Conservation (phyloP, 306 rosid genomes). For the Vigna mungo region DNA sequence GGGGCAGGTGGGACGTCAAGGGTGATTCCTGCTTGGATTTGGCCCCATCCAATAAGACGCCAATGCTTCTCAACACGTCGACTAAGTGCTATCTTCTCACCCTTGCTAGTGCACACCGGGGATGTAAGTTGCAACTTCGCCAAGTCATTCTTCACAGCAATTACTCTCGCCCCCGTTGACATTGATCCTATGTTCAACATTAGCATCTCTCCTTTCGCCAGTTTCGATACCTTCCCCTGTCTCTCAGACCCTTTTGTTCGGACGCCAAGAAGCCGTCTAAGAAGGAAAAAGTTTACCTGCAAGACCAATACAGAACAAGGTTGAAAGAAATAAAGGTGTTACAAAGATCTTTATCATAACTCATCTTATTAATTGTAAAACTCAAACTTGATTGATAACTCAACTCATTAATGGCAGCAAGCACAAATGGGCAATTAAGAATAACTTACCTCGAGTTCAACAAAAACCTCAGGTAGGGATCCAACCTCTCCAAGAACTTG, state of each 20-base stretch:
- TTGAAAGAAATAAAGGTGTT: background rate
- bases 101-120: slow-evolving; percentile 95
- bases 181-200: slow-evolving; percentile 98
- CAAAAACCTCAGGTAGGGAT: slow-evolving; percentile 86
- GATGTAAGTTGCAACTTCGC: slow-evolving; percentile 91
- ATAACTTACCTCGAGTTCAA: slow-evolving; percentile 85
- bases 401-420: background rate
- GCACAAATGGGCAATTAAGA: slow-evolving; percentile 23
- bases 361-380: background rate
- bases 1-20: slow-evolving; percentile 76
- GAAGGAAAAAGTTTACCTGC: slow-evolving; percentile 94
- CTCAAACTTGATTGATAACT: background rate
- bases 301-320: slow-evolving; percentile 34
- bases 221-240: slow-evolving; percentile 92
- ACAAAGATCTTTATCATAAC: background rate
- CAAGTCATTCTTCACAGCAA: slow-evolving; percentile 87
- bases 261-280: slow-evolving; percentile 89
- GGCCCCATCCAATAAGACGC: slow-evolving; percentile 98
- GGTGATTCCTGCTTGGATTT: slow-evolving; percentile 91
- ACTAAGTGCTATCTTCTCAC: slow-evolving; percentile 94
- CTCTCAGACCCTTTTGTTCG: slow-evolving; percentile 91
- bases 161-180: slow-evolving; percentile 89
- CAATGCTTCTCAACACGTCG: slow-evolving; percentile 97
- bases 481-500: slow-evolving; percentile 99
- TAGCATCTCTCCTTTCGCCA: slow-evolving; percentile 83